Evolutionary conservation across 331 rosid genomes (phyloP).

Genomic region (Quercus tomentella): DNA sequence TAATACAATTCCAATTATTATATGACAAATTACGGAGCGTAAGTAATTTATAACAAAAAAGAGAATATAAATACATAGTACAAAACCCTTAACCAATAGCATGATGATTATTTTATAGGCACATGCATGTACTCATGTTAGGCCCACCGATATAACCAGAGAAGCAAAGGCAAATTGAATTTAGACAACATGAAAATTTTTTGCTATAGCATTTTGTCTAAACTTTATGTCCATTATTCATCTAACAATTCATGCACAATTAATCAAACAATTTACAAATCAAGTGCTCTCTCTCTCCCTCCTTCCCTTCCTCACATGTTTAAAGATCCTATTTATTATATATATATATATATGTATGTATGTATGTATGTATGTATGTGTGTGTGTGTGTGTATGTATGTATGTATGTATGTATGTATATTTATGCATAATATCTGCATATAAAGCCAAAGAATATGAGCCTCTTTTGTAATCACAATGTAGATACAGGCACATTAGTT

Average conservation of each 20-base stretch:
- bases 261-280: neutral
- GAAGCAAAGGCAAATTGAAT: constrained; percentile 5
- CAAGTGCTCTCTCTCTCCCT: neutral
- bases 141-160: neutral
- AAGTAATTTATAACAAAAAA: neutral
- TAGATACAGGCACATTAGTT: neutral
- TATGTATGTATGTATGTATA: too few species aligned
- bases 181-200: neutral
- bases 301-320: neutral
- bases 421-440: neutral
- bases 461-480: neutral
- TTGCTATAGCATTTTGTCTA: constrained; percentile 7
- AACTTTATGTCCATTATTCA: neutral
- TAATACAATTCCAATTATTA: constrained; percentile 13
- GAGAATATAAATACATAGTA: neutral
- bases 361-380: too few species aligned
- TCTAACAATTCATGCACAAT: neutral
- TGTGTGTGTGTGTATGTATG: too few species aligned
- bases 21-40: neutral
- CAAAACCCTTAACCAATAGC: neutral
- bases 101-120: neutral
- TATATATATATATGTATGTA: fast-evolving
- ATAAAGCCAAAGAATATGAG: neutral
- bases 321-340: neutral
- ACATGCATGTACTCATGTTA: constrained; percentile 4